Base-by-base conservation (phyloP, 257 asterid genomes). In the Scutellaria minor region DNA sequence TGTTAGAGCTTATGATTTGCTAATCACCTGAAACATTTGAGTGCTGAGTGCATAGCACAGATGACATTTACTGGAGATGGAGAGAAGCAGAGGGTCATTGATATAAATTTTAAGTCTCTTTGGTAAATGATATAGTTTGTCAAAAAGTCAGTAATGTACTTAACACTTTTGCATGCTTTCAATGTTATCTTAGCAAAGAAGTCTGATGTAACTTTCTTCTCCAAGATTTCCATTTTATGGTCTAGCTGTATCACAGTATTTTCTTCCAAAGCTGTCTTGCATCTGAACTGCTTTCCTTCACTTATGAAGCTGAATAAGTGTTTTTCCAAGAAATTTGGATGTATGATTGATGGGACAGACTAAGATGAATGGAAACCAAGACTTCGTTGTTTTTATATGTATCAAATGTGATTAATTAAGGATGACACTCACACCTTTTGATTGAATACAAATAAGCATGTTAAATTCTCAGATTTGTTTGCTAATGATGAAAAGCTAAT, bases 401-500 rank as follows among this genome's bases (percentile, higher is more conserved):
- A 8, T 47, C 40, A 12, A 20, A 47, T 57, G 64, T 67, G 7
- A 60, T 37, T 22, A 59, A 56, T 18, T 71, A 62, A 41, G 31
- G 73, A 59, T 51, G 42, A 8, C 59, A 20, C 69, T 47, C 55
- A 10, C 66, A 56, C 47, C 37, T 48, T 44, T 73, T 46, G 66
- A 62, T 27, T 61, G 66, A 15, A 1, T 56, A 10, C 59, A 37
- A 53, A 68, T 42, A 73, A 15, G 31, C 68, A 56, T 48, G 15
- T 68, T 57, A 41, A 66, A 50, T 6, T 67, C 41, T 68, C 71
- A 41, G 52, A 5, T 64, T 45, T 31, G 20, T 66, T 44, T 62
- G 50, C 51, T 40, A 20, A 6, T 58, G 59, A 67, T 64, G 77
- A 59, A 75, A 61, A 75, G 20, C 69, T 70, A 71, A 53, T 74